These are phyloP conservation scores for Blepharisma undulans DNA, from an alignment of 169 alveolate species.

Conservation along the genomic window DNA sequence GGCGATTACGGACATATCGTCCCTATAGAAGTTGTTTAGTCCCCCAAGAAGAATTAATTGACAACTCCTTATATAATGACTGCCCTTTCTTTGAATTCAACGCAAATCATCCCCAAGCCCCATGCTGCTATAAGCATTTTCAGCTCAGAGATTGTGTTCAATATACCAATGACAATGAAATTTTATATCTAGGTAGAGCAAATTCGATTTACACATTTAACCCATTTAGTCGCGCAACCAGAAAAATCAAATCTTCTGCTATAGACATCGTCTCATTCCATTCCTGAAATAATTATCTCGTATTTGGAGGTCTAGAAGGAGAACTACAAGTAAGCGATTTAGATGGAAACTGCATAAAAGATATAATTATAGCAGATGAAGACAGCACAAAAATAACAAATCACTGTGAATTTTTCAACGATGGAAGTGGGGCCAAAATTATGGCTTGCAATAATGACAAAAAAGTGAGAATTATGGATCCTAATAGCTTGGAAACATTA, in stretches of 20 bases:
- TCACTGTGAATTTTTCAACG: neutral
- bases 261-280: neutral
- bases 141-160: constrained; percentile 10
- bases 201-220: neutral
- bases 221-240: neutral
- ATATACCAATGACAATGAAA: neutral
- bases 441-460: constrained; percentile 20
- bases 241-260: neutral
- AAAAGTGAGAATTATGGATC: constrained; percentile 19
- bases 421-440: neutral
- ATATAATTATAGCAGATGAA: neutral
- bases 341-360: neutral
- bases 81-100: neutral
- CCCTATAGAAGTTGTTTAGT: neutral
- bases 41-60: neutral
- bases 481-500: neutral
- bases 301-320: constrained; percentile 27
- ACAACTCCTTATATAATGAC: neutral
- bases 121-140: neutral
- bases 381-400: constrained; percentile 27
- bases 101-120: neutral
- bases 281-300: neutral
- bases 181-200: neutral
- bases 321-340: neutral
- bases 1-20: neutral